Evolutionary conservation across 345 rosid species (phyloP).

Genomic region (Physaria fendleri): DNA sequence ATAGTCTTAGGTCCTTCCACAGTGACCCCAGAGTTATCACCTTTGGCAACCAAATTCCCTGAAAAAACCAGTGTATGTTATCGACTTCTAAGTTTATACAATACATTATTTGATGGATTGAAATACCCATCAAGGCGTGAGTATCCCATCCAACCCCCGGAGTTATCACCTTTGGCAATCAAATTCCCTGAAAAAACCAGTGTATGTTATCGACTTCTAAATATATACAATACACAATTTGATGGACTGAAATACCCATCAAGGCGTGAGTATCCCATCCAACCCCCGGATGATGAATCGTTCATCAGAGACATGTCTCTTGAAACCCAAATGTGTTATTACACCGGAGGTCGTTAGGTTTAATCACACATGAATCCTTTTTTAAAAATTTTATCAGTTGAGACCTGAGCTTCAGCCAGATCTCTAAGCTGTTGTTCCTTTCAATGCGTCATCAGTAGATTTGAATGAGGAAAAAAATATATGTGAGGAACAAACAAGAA

Average conservation of each 20-base stretch:
- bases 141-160: slow-evolving; percentile 45
- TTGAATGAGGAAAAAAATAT: not conserved
- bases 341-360: slow-evolving; percentile 35
- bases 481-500: not conserved
- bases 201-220: slow-evolving; percentile 30
- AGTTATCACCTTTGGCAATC: slow-evolving; percentile 45
- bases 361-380: slow-evolving; percentile 31
- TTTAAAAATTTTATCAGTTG: slow-evolving; percentile 14
- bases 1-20: slow-evolving; percentile 33
- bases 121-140: slow-evolving; percentile 32
- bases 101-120: slow-evolving; percentile 14
- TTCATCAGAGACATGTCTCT: slow-evolving; percentile 36
- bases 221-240: not conserved
- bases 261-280: slow-evolving; percentile 36
- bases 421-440: slow-evolving; percentile 34
- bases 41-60: slow-evolving; percentile 46
- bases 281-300: slow-evolving; percentile 35
- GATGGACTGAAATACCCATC: slow-evolving; percentile 31
- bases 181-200: slow-evolving; percentile 46
- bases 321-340: slow-evolving; percentile 32
- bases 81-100: slow-evolving; percentile 15
- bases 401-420: slow-evolving; percentile 36
- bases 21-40: slow-evolving; percentile 52
- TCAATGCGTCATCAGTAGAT: slow-evolving; percentile 34
- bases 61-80: slow-evolving; percentile 37